Evolutionary conservation across 2,329 filamentous ascomycete genomes (phyloP).

Genomic region (Aspergillus ruber): DNA sequence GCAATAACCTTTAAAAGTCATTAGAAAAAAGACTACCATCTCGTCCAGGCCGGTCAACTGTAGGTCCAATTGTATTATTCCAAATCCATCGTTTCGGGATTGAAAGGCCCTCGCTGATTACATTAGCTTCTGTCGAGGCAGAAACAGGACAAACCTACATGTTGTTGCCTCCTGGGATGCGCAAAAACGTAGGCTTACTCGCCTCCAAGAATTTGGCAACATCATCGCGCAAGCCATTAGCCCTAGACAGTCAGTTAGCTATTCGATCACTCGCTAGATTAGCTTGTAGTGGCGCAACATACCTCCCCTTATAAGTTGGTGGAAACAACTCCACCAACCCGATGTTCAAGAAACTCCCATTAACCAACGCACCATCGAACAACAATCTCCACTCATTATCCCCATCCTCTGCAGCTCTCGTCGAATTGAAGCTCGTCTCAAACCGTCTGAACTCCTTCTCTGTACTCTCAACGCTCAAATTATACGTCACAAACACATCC

Average conservation of each 20-base stretch:
- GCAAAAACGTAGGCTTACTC: conserved; percentile 53
- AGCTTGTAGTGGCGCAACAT: neutral
- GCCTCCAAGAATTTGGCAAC: conserved; percentile 49
- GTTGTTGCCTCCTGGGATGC: conserved; percentile 62
- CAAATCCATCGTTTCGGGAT: conserved; percentile 31
- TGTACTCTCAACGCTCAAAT: conserved; percentile 17
- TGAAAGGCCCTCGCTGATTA: conserved; percentile 18
- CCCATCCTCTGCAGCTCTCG: conserved; percentile 11
- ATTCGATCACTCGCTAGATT: neutral
- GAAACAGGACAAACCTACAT: conserved; percentile 26
- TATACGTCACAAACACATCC: conserved; percentile 19
- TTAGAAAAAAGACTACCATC: conserved; percentile 21
- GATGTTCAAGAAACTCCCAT: conserved; percentile 16
- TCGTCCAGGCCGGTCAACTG: conserved; percentile 47
- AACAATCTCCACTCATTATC: conserved; percentile 25
- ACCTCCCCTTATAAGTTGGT: conserved; percentile 18
- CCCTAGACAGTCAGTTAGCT: conserved; percentile 4
- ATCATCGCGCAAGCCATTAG: conserved; percentile 53
- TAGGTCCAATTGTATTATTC: conserved; percentile 39
- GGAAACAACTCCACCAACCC: conserved; percentile 22
- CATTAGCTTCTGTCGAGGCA: neutral
- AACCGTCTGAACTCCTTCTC: conserved; percentile 6
- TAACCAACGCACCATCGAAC: conserved; percentile 18
- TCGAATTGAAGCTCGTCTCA: conserved; percentile 18
- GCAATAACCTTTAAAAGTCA: neutral